phyloP scores from a whole-genome alignment of 1,284 basidiomycete species.

The Melampsora abietis-canadensis region DNA sequence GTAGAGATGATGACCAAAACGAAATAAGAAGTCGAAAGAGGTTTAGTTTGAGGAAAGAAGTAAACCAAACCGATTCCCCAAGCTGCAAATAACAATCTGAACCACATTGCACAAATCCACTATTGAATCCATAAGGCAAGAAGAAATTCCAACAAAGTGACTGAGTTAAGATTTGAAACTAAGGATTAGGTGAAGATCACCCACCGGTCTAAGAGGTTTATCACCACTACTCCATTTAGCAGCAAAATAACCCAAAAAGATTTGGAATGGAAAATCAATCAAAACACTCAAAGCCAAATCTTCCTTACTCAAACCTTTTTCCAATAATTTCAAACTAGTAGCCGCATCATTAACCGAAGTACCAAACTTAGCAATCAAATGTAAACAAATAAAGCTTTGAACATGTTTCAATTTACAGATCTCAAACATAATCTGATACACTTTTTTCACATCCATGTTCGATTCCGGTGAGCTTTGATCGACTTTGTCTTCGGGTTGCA shows the following conservation, averaged over 20 bases:
- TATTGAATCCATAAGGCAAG: slow-evolving; percentile 61
- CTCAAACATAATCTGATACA: slow-evolving; percentile 91
- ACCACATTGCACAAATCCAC: slow-evolving; percentile 91
- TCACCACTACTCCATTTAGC: slow-evolving; percentile 69
- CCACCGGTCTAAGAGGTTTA: slow-evolving; percentile 53
- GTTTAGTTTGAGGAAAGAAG: slow-evolving; percentile 71
- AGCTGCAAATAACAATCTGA: slow-evolving; percentile 68
- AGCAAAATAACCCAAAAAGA: slow-evolving; percentile 91
- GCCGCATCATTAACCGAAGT: slow-evolving; percentile 93
- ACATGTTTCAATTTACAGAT: slow-evolving; percentile 93
- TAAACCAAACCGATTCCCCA: slow-evolving; percentile 73
- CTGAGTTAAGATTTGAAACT: not conserved
- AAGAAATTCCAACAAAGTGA: not conserved
- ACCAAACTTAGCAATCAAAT: slow-evolving; percentile 89
- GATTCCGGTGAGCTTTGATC: slow-evolving; percentile 69
- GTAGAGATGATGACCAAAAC: slow-evolving; percentile 72
- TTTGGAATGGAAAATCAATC: slow-evolving; percentile 97
- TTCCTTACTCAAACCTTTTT: slow-evolving; percentile 92
- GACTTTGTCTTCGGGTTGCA: slow-evolving; percentile 66
- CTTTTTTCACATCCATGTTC: slow-evolving; percentile 84
- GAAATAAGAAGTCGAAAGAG: slow-evolving; percentile 76
- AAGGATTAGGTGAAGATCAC: slow-evolving; percentile 12
- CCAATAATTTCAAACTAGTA: slow-evolving; percentile 88
- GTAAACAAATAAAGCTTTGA: slow-evolving; percentile 79
- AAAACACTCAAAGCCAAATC: slow-evolving; percentile 91